Evolutionary conservation across 1,284 basidiomycete species (phyloP).

Genomic region (Boletus smithii): DNA sequence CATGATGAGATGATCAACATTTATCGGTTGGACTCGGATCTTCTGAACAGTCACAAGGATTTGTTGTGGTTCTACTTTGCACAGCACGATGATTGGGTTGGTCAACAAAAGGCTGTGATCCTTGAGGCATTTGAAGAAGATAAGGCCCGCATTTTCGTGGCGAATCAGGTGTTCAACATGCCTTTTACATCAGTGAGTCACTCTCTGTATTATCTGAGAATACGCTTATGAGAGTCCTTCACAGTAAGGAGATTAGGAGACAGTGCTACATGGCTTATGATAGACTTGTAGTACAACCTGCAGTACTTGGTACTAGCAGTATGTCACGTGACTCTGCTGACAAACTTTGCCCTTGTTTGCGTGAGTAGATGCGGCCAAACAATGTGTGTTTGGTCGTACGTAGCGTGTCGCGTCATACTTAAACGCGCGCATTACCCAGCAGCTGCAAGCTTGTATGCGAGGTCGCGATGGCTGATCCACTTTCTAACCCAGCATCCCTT

Average conservation of each 20-base stretch:
- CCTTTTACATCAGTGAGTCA: constrained; percentile 60
- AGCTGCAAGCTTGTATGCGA: neutral
- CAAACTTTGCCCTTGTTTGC: constrained; percentile 9
- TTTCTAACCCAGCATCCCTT: constrained; percentile 18
- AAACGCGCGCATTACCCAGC: constrained; percentile 9
- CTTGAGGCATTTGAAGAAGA: constrained; percentile 38
- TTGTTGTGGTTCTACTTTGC: constrained; percentile 54
- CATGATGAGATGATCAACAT: constrained; percentile 60
- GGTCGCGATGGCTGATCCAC: constrained; percentile 18
- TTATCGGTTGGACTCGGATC: constrained; percentile 42
- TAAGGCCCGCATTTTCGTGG: constrained; percentile 41
- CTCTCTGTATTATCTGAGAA: neutral
- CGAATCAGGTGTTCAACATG: constrained; percentile 49
- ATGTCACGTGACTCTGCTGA: constrained; percentile 20
- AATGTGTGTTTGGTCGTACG: neutral
- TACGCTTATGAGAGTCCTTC: too few relatives aligned
- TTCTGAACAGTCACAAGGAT: constrained; percentile 40
- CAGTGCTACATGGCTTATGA: constrained; percentile 52
- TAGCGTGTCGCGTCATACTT: neutral
- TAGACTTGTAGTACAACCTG: neutral
- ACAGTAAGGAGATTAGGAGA: constrained; percentile 46
- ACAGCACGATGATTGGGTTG: constrained; percentile 58
- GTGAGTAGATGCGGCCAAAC: too few relatives aligned
- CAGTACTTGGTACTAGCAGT: too few relatives aligned
- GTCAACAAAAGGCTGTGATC: constrained; percentile 43